Evolutionary conservation across 805 yeast species (phyloP).

Genomic region (Grigorovia transvaalensis): DNA sequence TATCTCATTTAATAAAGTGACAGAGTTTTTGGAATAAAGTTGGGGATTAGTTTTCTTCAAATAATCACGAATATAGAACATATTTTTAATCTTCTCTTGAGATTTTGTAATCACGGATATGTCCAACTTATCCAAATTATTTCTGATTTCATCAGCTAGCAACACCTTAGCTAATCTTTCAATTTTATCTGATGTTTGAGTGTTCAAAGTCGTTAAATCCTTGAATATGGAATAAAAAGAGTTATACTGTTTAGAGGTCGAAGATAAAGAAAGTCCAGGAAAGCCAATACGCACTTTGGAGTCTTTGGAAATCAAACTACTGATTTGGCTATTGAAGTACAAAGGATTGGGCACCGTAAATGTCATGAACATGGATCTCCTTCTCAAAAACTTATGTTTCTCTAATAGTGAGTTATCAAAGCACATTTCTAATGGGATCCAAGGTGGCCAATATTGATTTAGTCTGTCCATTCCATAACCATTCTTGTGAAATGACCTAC

Average conservation of each 20-base stretch:
- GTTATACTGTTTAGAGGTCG: constrained; percentile 48
- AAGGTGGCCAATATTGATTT: constrained; percentile 49
- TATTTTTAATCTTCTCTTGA: constrained; percentile 36
- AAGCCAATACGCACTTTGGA: constrained; percentile 27
- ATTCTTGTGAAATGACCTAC: constrained; percentile 16
- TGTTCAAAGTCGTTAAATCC: constrained; percentile 32
- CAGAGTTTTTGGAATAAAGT: constrained; percentile 29
- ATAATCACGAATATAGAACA: constrained; percentile 31
- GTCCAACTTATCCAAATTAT: constrained; percentile 24
- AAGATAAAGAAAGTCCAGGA: constrained; percentile 42
- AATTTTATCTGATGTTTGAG: constrained; percentile 32
- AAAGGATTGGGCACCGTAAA: constrained; percentile 43
- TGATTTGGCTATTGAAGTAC: constrained; percentile 30
- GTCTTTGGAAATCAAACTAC: constrained; percentile 17
- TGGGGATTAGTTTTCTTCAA: constrained; percentile 30
- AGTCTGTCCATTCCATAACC: constrained; percentile 23
- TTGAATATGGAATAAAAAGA: constrained; percentile 40
- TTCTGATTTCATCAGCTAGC: constrained; percentile 43
- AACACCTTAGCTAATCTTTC: constrained; percentile 41
- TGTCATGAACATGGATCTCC: constrained; percentile 42
- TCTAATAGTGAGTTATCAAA: constrained; percentile 36
- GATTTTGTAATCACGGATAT: constrained; percentile 41
- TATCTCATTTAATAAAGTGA: constrained; percentile 30
- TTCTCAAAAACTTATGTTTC: constrained; percentile 39
- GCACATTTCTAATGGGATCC: constrained; percentile 54